phyloP scores from a whole-genome alignment of 2,329 filamentous ascomycete genomes.

The Epichloe baconii region DNA sequence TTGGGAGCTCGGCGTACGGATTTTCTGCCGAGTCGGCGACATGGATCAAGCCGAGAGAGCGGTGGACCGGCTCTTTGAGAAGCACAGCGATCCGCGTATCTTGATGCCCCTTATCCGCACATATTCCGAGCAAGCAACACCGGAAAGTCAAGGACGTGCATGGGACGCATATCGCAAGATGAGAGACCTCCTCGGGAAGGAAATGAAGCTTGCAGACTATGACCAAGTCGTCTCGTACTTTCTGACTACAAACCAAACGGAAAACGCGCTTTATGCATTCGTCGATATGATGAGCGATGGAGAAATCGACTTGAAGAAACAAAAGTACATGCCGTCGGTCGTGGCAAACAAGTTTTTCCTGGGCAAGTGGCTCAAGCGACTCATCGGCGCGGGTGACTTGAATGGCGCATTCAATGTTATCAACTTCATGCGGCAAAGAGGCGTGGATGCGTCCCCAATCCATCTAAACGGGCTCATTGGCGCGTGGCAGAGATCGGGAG shows the following conservation, averaged over 20 bases:
- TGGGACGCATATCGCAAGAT: constrained; percentile 57
- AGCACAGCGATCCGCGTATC: constrained; percentile 38
- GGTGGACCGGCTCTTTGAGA: constrained; percentile 38
- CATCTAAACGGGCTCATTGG: constrained; percentile 75
- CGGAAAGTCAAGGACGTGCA: constrained; percentile 38
- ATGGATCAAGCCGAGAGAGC: constrained; percentile 45
- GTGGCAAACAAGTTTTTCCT: constrained; percentile 68
- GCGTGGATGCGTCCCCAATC: constrained; percentile 54
- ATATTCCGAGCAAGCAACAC: constrained; percentile 40
- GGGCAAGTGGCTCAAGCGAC: constrained; percentile 75
- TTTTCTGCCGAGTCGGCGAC: constrained; percentile 46
- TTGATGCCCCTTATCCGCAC: constrained; percentile 58
- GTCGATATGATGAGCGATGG: constrained; percentile 76
- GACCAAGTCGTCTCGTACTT: constrained; percentile 62
- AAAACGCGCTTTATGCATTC: constrained; percentile 63
- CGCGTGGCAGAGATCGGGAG: constrained; percentile 58
- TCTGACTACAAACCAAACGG: constrained; percentile 48
- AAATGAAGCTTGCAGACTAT: constrained; percentile 61
- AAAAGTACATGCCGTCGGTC: constrained; percentile 31
- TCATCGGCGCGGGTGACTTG: constrained; percentile 59
- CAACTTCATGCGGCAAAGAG: constrained; percentile 58
- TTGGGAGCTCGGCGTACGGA: constrained; percentile 53
- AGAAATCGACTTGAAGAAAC: constrained; percentile 32
- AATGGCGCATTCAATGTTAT: constrained; percentile 61
- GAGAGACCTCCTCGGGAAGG: constrained; percentile 42